Conservation (phyloP, 495 filamentous ascomycete species). For the Astrothelium subdiscretum region DNA sequence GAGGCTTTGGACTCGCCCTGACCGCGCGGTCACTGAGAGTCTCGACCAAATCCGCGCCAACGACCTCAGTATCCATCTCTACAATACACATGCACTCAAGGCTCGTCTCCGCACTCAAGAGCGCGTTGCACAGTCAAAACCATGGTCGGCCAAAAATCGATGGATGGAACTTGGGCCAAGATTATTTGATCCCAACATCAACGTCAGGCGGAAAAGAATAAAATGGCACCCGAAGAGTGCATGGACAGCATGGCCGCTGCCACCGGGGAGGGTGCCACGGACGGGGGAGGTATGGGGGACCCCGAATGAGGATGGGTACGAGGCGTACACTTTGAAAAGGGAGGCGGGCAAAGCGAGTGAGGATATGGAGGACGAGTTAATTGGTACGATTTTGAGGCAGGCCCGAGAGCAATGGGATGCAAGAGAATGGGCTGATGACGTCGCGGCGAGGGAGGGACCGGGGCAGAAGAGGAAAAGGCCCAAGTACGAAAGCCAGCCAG, state of each 20-base stretch:
- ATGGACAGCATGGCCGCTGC: conserved; percentile 77
- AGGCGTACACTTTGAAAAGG: conserved; percentile 39
- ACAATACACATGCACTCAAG: conserved; percentile 57
- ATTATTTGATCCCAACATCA: too few relatives aligned
- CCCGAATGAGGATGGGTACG: conserved; percentile 27
- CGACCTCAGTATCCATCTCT: conserved; percentile 65
- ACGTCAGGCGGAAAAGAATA: conserved; percentile 13
- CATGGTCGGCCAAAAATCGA: conserved; percentile 23
- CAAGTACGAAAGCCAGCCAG: conserved; percentile 3
- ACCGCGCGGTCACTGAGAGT: conserved; percentile 44
- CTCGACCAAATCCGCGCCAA: conserved; percentile 44
- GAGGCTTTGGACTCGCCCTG: conserved; percentile 43
- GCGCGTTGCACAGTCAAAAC: conserved; percentile 14
- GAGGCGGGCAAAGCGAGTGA: conserved; percentile 39
- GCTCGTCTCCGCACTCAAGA: conserved; percentile 26
- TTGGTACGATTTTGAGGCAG: conserved; percentile 46
- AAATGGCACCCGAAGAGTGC: conserved; percentile 16
- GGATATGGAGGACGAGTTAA: conserved; percentile 54
- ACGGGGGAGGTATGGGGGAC: conserved; percentile 33
- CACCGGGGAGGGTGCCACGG: conserved; percentile 46
- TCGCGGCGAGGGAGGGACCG: conserved; percentile 3
- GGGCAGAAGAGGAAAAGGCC: conserved; percentile 10
- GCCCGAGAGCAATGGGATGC: conserved; percentile 50
- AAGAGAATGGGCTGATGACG: conserved; percentile 20
- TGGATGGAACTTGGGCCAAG: conserved; percentile 24